phyloP scores from a whole-genome alignment of 1,284 basidiomycete species.

The Ceratobasidium sp. region DNA sequence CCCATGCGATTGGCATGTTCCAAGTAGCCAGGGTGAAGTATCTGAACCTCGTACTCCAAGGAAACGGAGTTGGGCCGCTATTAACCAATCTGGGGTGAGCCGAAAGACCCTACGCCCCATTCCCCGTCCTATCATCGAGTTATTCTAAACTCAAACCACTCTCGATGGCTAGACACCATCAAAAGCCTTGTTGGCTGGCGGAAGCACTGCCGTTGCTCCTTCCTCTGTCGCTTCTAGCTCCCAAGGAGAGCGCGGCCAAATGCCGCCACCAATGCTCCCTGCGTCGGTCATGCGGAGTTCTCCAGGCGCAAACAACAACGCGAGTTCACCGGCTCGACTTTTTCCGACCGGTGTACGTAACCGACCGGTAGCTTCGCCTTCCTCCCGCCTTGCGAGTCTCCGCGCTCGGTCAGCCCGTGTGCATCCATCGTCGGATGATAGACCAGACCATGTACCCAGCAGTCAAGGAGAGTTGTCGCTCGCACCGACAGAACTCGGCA shows the following conservation, averaged over 20 bases:
- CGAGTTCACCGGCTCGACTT: background rate
- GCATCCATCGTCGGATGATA: conserved; percentile 9
- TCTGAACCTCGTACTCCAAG: conserved; percentile 28
- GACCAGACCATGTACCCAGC: conserved; percentile 18
- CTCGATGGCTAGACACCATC: background rate
- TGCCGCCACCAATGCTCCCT: background rate
- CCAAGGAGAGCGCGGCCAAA: background rate
- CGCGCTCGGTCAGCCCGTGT: background rate
- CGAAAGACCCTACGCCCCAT: background rate
- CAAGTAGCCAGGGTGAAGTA: conserved; percentile 38
- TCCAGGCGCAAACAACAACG: background rate
- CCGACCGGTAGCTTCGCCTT: background rate
- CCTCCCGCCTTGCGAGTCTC: conserved; percentile 11
- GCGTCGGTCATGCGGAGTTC: conserved; percentile 6
- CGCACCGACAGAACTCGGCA: conserved; percentile 21
- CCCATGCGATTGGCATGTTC: background rate
- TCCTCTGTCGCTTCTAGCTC: conserved; percentile 1
- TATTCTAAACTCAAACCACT: background rate
- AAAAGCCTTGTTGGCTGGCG: background rate
- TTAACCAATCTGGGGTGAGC: conserved; percentile 22
- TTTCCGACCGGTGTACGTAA: too few species aligned
- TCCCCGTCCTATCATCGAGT: background rate
- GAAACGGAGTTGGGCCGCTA: conserved; percentile 5
- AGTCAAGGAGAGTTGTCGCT: conserved; percentile 24
- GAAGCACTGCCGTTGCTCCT: background rate